These are phyloP conservation scores for Tetrahymena malaccensis DNA, from an alignment of 73 alveolate species.

Conservation along the genomic window DNA sequence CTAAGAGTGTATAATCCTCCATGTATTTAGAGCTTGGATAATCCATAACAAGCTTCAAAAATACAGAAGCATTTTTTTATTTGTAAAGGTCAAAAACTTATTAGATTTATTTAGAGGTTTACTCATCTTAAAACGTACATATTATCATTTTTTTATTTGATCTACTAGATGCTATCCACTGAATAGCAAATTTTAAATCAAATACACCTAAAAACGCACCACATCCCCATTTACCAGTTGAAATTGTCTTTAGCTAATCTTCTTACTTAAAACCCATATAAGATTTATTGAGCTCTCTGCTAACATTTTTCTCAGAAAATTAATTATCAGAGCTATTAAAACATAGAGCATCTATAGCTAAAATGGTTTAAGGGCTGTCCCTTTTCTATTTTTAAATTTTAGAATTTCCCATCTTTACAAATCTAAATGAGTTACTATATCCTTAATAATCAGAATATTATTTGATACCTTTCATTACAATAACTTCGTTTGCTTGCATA, in stretches of 20 bases:
- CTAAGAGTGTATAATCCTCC: background rate
- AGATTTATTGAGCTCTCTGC: constrained; percentile 43
- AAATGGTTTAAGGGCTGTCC: background rate
- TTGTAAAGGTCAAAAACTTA: background rate
- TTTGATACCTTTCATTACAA: constrained; percentile 56
- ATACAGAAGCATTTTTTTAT: background rate
- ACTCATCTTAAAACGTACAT: constrained; percentile 40
- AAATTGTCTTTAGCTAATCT: background rate
- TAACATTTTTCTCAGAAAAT: background rate
- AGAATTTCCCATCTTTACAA: background rate
- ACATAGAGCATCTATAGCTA: constrained; percentile 56
- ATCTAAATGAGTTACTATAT: constrained; percentile 20
- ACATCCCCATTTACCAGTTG: constrained; percentile 66
- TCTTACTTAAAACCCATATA: constrained; percentile 31
- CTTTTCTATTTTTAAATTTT: background rate
- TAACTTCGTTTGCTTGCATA: constrained; percentile 64
- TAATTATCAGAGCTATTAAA: constrained; percentile 9
- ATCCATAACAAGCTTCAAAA: background rate
- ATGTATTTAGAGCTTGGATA: background rate
- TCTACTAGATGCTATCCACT: constrained; percentile 47
- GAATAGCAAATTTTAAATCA: constrained; percentile 36
- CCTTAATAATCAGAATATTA: constrained; percentile 61
- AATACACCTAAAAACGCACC: constrained; percentile 51
- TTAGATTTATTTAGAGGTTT: background rate
- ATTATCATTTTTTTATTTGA: constrained; percentile 32